Evolutionary conservation across 768 basidiomycete species (phyloP).

Genomic region (Collybia sordida): DNA sequence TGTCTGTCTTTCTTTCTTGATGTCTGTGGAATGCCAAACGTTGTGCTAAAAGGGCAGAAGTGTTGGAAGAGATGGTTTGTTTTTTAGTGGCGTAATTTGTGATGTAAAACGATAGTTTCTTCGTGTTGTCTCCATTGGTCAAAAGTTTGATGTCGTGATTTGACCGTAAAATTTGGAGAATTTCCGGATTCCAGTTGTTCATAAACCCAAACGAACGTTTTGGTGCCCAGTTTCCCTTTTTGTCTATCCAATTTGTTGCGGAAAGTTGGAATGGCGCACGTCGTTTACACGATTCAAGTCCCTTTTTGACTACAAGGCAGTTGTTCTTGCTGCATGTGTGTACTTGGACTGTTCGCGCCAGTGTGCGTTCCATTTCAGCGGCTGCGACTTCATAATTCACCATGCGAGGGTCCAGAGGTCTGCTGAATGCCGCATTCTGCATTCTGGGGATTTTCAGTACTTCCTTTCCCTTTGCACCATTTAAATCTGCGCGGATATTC

Average conservation of each 20-base stretch:
- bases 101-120: constrained; percentile 34
- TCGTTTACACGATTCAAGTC: constrained; percentile 29
- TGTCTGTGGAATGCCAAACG: constrained; percentile 23
- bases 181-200: constrained; percentile 24
- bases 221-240: constrained; percentile 23
- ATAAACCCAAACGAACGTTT: constrained; percentile 21
- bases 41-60: constrained; percentile 35
- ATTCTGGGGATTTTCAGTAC: constrained; percentile 22
- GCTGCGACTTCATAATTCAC: constrained; percentile 15
- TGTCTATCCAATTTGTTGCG: constrained; percentile 15
- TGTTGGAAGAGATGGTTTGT: constrained; percentile 30
- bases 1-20: constrained; percentile 2
- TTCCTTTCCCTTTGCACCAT: constrained; percentile 21
- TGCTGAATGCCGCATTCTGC: constrained; percentile 27
- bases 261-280: constrained; percentile 22
- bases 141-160: constrained; percentile 45
- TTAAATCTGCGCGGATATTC: constrained; percentile 30
- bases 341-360: constrained; percentile 25
- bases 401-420: constrained; percentile 27
- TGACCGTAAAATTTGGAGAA: constrained; percentile 23
- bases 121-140: constrained; percentile 29
- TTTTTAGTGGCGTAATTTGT: constrained; percentile 41
- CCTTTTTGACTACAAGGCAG: constrained; percentile 24
- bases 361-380: constrained; percentile 16
- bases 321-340: constrained; percentile 26